phyloP scores from a whole-genome alignment of 2,329 filamentous ascomycete genomes.

The Tolypocladium endophyticum region DNA sequence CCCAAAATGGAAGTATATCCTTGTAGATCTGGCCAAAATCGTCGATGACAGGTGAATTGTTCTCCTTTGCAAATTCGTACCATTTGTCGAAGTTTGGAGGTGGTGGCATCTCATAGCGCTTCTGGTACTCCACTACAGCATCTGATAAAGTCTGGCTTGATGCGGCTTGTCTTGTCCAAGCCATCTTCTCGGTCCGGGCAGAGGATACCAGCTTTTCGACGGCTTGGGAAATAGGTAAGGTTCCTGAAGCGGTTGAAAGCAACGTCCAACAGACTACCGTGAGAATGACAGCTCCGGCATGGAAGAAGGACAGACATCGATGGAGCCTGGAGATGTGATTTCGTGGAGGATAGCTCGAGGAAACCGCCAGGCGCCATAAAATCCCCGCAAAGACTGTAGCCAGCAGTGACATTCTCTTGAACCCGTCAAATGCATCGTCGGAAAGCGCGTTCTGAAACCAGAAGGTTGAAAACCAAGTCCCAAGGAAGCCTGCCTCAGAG shows the following conservation, averaged over 20 bases:
- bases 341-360: neutral
- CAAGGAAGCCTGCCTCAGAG: conserved; percentile 10
- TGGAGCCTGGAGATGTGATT: neutral
- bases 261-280: conserved; percentile 1
- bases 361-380: conserved; percentile 3
- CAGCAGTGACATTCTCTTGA: neutral
- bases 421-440: neutral
- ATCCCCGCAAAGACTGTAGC: neutral
- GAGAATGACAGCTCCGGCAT: conserved; percentile 3
- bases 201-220: conserved; percentile 7
- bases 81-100: conserved; percentile 72
- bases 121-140: conserved; percentile 31
- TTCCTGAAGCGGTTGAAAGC: neutral
- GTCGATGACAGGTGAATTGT: conserved; percentile 57
- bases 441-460: neutral
- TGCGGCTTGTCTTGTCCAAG: conserved; percentile 11
- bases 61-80: conserved; percentile 60
- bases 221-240: conserved; percentile 1
- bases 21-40: conserved; percentile 67
- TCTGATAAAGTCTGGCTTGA: conserved; percentile 9
- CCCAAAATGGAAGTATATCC: conserved; percentile 70
- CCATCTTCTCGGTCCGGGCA: conserved; percentile 1
- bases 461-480: neutral
- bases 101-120: conserved; percentile 48
- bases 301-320: conserved; percentile 7